Conservation (phyloP, 345 rosid genomes). For the Limnanthes douglasii region DNA sequence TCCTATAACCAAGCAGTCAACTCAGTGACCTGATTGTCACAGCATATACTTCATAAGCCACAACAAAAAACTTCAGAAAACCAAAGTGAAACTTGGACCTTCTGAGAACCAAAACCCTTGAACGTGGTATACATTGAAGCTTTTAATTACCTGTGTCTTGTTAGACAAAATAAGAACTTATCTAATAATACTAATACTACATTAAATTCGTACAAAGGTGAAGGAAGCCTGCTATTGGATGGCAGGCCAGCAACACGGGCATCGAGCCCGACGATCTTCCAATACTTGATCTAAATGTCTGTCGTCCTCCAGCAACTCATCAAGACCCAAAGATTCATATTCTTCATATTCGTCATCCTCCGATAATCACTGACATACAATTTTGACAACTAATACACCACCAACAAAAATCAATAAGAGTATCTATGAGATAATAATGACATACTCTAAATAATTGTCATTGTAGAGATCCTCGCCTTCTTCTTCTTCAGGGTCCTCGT, state of each 20-base stretch:
- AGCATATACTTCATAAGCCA: too few relatives aligned
- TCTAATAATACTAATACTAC: not conserved
- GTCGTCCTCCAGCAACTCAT: constrained; percentile 71
- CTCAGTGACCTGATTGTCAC: too few relatives aligned
- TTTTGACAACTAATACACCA: not conserved
- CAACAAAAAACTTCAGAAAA: too few relatives aligned
- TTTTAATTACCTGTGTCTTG: too few relatives aligned
- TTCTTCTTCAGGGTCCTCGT: constrained; percentile 62
- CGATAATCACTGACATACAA: constrained; percentile 46
- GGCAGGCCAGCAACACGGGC: constrained; percentile 41
- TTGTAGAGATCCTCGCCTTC: constrained; percentile 89
- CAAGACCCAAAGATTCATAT: constrained; percentile 61
- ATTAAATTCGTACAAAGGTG: constrained; percentile 83
- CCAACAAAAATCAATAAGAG: not conserved
- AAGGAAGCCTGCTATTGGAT: constrained; percentile 61
- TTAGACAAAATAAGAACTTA: too few relatives aligned
- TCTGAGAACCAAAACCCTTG: too few relatives aligned
- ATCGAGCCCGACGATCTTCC: constrained; percentile 70
- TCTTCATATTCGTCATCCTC: constrained; percentile 45
- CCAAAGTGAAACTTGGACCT: too few relatives aligned
- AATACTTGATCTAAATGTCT: constrained; percentile 67
- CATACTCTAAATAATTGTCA: constrained; percentile 55
- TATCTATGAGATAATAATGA: not conserved
- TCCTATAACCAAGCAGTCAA: constrained; percentile 34
- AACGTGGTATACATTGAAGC: too few relatives aligned